Conservation (phyloP, 495 filamentous ascomycete species). For the Penicillium paradoxum region DNA sequence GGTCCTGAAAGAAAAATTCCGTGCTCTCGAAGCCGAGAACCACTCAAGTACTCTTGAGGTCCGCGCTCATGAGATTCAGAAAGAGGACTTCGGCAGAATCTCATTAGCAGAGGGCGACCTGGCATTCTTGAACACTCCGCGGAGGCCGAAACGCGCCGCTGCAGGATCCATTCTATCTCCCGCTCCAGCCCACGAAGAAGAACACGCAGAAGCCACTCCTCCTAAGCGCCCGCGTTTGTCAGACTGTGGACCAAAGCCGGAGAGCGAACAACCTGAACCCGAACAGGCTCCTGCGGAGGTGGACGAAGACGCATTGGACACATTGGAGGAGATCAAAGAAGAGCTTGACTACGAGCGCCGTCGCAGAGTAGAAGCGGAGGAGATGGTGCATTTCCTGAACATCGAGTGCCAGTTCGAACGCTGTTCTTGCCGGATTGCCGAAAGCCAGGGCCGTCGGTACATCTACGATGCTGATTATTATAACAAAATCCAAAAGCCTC, state of each 20-base stretch:
- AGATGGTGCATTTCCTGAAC: constrained; percentile 74
- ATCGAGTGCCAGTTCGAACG: constrained; percentile 72
- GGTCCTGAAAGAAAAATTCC: constrained; percentile 56
- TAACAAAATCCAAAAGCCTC: constrained; percentile 21
- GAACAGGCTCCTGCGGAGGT: constrained; percentile 25
- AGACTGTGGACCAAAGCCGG: constrained; percentile 40
- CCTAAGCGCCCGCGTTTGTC: constrained; percentile 59
- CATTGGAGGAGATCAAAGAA: constrained; percentile 56
- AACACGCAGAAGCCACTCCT: constrained; percentile 47
- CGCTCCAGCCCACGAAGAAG: constrained; percentile 45
- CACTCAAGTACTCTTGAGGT: constrained; percentile 29
- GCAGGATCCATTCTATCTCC: constrained; percentile 49
- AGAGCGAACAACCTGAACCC: constrained; percentile 37
- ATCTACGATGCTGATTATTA: constrained; percentile 42
- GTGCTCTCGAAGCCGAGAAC: constrained; percentile 61
- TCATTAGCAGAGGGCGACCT: constrained; percentile 36
- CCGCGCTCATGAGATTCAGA: constrained; percentile 27
- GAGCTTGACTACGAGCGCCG: constrained; percentile 62
- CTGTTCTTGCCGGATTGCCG: constrained; percentile 60
- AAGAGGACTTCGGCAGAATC: constrained; percentile 24
- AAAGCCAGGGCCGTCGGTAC: constrained; percentile 44
- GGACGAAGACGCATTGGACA: constrained; percentile 46
- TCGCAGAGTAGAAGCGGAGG: constrained; percentile 60
- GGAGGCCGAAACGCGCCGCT: constrained; percentile 53
- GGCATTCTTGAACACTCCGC: constrained; percentile 29